phyloP scores from a whole-genome alignment of 208 protist species.

The Jaenimonas drosophilae region DNA sequence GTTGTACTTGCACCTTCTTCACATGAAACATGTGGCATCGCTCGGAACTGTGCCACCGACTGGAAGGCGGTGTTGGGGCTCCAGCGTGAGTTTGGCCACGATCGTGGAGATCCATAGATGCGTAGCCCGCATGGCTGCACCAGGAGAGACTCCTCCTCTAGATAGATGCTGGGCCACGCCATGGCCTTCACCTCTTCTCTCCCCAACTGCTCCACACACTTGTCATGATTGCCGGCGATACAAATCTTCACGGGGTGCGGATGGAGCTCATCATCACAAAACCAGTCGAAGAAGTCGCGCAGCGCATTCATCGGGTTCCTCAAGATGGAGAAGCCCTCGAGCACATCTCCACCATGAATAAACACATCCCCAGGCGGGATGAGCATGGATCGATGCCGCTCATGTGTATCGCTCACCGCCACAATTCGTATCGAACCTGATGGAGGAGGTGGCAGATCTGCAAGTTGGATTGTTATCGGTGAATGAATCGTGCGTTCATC shows the following conservation, averaged over 20 bases:
- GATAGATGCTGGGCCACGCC: conserved; percentile 38
- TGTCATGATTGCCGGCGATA: conserved; percentile 85
- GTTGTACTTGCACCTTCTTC: background rate
- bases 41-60: conserved; percentile 1
- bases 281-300: conserved; percentile 48
- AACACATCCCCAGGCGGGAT: conserved; percentile 53
- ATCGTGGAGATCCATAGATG: conserved; percentile 51
- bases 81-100: conserved; percentile 24
- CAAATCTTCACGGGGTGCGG: conserved; percentile 77
- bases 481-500: no score
- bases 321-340: conserved; percentile 22
- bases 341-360: conserved; percentile 58
- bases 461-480: no score
- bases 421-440: conserved; percentile 40
- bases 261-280: conserved; percentile 26
- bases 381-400: conserved; percentile 31
- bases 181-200: conserved; percentile 15
- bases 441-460: no score
- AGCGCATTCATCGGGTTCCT: conserved; percentile 10
- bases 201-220: conserved; percentile 11
- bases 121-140: conserved; percentile 36
- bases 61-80: conserved; percentile 59
- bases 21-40: background rate
- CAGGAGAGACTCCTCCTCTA: conserved; percentile 31
- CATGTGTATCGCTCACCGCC: conserved; percentile 67